phyloP scores from a whole-genome alignment of 2,329 filamentous ascomycete genomes.

The Rhynchosporium secalis region DNA sequence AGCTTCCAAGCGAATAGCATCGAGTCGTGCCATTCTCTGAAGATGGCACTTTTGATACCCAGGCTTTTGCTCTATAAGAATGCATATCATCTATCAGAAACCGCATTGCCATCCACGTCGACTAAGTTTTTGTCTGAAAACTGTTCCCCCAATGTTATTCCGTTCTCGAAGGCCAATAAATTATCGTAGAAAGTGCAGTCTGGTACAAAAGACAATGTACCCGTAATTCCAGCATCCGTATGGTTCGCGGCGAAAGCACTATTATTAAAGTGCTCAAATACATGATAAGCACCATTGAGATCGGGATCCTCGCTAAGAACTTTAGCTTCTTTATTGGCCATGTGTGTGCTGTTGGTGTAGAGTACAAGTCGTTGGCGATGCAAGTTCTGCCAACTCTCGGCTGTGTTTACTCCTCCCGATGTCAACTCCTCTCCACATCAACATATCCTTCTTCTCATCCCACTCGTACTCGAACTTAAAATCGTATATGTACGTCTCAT shows the following conservation, averaged over 20 bases:
- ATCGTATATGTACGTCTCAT: conserved; percentile 60
- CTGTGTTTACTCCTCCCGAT: conserved; percentile 55
- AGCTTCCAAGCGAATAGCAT: conserved; percentile 76
- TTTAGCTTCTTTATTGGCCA: conserved; percentile 43
- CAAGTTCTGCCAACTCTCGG: conserved; percentile 54
- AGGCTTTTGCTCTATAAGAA: conserved; percentile 70
- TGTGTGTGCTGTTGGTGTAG: conserved; percentile 53
- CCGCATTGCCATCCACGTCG: conserved; percentile 75
- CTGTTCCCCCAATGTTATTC: conserved; percentile 57
- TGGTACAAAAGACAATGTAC: conserved; percentile 48
- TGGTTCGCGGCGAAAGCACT: conserved; percentile 38
- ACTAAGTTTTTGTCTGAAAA: conserved; percentile 67
- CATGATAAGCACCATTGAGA: conserved; percentile 45
- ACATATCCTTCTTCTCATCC: conserved; percentile 54
- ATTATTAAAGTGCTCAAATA: conserved; percentile 46
- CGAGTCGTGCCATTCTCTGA: conserved; percentile 78
- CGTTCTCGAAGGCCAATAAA: conserved; percentile 50
- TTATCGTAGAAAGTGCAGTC: conserved; percentile 48
- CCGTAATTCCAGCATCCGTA: conserved; percentile 42
- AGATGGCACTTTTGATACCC: conserved; percentile 77
- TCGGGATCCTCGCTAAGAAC: conserved; percentile 40
- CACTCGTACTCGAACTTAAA: conserved; percentile 56
- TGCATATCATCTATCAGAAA: conserved; percentile 66
- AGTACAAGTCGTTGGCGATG: conserved; percentile 59
- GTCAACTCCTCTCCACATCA: conserved; percentile 66